Evolutionary conservation across 352 stramenopile species (phyloP), one percentile per base, ranked within the genome.

Genomic region (Saprolegnia diclina): DNA sequence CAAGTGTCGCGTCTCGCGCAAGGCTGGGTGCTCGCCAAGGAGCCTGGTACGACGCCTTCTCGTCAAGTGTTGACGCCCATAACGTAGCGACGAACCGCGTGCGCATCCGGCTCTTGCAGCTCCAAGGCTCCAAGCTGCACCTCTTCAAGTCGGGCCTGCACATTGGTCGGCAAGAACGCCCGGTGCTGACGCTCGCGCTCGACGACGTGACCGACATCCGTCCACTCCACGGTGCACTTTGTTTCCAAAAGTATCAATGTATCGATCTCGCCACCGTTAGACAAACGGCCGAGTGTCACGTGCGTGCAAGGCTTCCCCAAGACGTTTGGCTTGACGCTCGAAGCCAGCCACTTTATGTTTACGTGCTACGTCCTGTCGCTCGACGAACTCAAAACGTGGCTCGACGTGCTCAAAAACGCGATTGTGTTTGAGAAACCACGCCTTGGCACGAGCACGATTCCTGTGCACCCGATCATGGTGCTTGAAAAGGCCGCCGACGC

Each of bases 401-500:
- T 95, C 32, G 86, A 95, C 72, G 56, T 94, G 62, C 77, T 95
- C 22, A 95, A 95, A 74, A 95, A 95, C 67, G 91, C 78, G 50
- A 84, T 83, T 13, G 71, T 93, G 26, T 95, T 93, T 71, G 63
- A 69, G 1, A 69, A 69, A 35, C 24, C 13, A 16, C 19, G n/a
- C 11, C 83, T 76, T 3, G 37, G 56, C 18, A 9, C 50, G 29
- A 18, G 44, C 9, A 92, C 85, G 9, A 92, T 95, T 62, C 85
- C 85, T 7, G 86, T 94, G 19, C 85, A 94, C 46, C 83, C 87
- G 0, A 75, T 95, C 13, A 81, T 83, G 38, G 80, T 91, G 22
- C 83, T 95, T 48, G 62, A 68, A 48, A 37, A 68, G 37, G 52
- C 48, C 2, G 21, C 40, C 26, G 81, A 90, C 48, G 59, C 24